Conservation (phyloP, 495 filamentous ascomycete genomes). For the Niebla homalea region DNA sequence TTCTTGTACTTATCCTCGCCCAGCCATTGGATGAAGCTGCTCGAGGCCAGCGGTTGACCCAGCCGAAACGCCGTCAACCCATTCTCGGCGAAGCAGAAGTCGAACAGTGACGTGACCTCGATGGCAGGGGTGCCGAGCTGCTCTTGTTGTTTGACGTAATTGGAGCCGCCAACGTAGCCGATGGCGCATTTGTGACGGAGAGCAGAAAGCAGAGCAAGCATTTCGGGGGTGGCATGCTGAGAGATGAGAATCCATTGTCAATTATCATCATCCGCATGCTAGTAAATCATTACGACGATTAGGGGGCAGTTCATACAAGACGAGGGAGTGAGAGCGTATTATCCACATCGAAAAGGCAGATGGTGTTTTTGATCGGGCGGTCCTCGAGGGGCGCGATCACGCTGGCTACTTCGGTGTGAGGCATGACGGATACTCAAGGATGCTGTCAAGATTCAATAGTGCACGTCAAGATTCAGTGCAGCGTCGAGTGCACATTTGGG, state of each 20-base stretch:
- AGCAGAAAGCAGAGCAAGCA: constrained; percentile 62
- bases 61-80: constrained; percentile 81
- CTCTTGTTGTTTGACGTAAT: constrained; percentile 89
- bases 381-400: constrained; percentile 62
- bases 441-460: not conserved
- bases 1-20: constrained; percentile 88
- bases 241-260: constrained; percentile 8
- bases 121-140: constrained; percentile 59
- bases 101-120: constrained; percentile 69
- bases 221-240: constrained; percentile 58
- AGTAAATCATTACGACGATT: not conserved
- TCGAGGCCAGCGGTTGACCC: constrained; percentile 55
- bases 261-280: not conserved
- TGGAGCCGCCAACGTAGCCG: constrained; percentile 77
- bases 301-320: constrained; percentile 33
- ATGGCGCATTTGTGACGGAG: constrained; percentile 85
- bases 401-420: constrained; percentile 31
- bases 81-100: constrained; percentile 94
- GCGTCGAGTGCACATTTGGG: too few species aligned
- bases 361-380: constrained; percentile 77
- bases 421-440: constrained; percentile 19
- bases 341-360: constrained; percentile 90
- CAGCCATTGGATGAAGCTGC: constrained; percentile 82
- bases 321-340: constrained; percentile 72
- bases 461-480: too few species aligned